These are phyloP conservation scores for Thuidium tamariscinum DNA, from an alignment of 225 moss, liverwort and hornwort genomes.

Conservation along the genomic window DNA sequence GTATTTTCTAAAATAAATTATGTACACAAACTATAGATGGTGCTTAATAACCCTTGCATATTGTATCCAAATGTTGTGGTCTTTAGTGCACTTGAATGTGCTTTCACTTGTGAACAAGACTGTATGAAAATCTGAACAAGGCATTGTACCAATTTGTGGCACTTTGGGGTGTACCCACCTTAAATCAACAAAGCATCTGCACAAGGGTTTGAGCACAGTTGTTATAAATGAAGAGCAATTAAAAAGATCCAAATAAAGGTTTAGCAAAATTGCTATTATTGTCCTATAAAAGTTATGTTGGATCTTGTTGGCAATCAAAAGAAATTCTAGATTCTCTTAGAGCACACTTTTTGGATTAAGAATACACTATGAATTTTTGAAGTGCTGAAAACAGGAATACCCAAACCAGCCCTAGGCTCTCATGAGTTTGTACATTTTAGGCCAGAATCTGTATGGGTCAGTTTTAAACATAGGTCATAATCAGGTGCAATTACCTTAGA, in stretches of 20 bases:
- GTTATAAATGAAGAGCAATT: not conserved
- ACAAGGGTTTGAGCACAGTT: not conserved
- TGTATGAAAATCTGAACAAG: no score
- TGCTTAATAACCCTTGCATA: no score
- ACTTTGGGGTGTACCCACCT: no score
- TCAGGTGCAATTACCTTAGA: not conserved
- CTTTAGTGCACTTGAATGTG: no score
- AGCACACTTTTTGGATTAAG: not conserved
- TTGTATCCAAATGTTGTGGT: no score
- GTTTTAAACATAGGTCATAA: not conserved
- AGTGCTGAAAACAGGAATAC: not conserved
- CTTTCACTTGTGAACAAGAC: no score
- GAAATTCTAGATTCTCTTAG: not conserved
- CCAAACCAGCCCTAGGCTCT: not conserved
- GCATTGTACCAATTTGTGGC: no score
- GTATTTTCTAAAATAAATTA: no score
- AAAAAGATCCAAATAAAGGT: not conserved
- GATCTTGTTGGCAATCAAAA: not conserved
- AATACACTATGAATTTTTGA: no score
- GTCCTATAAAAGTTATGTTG: rapidly evolving
- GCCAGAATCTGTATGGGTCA: not conserved
- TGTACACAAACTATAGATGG: no score
- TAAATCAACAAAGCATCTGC: not conserved
- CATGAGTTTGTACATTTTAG: not conserved
- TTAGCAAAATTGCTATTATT: not conserved